phyloP scores from a whole-genome alignment of 371 early-diverging fungal species.

The Lichtheimia hyalospora region DNA sequence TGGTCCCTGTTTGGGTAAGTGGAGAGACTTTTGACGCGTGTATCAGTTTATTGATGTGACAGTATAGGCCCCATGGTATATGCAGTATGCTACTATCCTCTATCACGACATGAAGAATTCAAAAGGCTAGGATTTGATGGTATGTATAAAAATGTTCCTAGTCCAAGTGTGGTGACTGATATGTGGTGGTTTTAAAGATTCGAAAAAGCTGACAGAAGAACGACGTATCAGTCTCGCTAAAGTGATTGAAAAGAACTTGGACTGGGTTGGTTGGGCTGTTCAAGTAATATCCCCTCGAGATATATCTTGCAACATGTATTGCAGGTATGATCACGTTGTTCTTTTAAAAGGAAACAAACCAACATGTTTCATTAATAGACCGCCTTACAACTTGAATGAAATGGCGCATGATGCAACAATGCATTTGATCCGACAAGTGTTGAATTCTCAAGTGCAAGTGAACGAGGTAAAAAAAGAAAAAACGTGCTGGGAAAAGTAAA shows the following conservation, averaged over 20 bases:
- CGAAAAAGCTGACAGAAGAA: conserved; percentile 82
- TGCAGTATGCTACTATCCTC: conserved; percentile 77
- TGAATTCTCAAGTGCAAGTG: conserved; percentile 71
- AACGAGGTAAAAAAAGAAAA: conserved; percentile 53
- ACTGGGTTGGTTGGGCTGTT: conserved; percentile 87
- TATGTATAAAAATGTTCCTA: conserved; percentile 21
- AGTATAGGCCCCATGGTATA: conserved; percentile 95
- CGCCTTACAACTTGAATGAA: conserved; percentile 93
- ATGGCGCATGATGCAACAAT: conserved; percentile 95
- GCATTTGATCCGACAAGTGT: conserved; percentile 66
- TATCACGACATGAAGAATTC: conserved; percentile 61
- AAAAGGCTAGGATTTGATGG: conserved; percentile 80
- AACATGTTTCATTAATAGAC: conserved; percentile 33
- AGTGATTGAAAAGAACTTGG: conserved; percentile 53
- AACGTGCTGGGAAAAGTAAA: neutral
- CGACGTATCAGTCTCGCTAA: conserved; percentile 73
- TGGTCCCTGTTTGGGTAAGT: conserved; percentile 94
- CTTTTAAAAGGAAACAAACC: neutral
- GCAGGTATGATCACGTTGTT: conserved; percentile 18
- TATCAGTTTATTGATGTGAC: neutral
- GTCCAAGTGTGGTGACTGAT: neutral
- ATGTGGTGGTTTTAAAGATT: conserved; percentile 58
- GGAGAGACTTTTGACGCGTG: too few species aligned
- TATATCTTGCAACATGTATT: conserved; percentile 87
- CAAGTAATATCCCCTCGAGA: conserved; percentile 84